phyloP scores from a whole-genome alignment of 2,329 filamentous ascomycete species.

The Fusarium goolgardi region DNA sequence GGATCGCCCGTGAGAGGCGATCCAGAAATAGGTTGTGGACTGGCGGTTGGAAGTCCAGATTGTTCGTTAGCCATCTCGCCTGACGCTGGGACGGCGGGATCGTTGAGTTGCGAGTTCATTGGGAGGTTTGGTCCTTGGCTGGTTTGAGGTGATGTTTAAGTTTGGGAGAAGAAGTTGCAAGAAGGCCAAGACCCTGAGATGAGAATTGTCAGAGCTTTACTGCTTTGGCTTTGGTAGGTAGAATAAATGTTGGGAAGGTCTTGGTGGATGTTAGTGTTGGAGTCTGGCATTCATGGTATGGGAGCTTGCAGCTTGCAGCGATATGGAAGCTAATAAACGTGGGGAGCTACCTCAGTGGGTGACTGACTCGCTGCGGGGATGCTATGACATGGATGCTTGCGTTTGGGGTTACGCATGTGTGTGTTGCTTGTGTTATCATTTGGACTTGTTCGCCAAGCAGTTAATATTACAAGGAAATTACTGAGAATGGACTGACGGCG shows the following conservation, averaged over 20 bases:
- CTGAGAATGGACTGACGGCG: neutral
- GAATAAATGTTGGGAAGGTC: constrained; percentile 53
- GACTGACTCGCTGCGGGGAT: constrained; percentile 61
- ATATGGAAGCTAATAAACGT: constrained; percentile 73
- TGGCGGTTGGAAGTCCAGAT: constrained; percentile 48
- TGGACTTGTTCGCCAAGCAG: neutral
- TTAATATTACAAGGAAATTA: neutral
- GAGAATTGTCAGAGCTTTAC: constrained; percentile 20
- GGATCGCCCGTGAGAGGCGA: constrained; percentile 65
- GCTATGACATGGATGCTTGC: neutral
- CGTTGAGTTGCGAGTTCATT: constrained; percentile 79
- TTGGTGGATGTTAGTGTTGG: constrained; percentile 69
- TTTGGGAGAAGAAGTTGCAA: constrained; percentile 61
- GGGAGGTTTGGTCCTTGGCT: constrained; percentile 73
- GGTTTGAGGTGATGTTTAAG: constrained; percentile 58
- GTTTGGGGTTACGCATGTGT: neutral
- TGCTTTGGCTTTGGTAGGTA: neutral
- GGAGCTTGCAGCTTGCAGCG: constrained; percentile 81
- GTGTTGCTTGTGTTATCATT: neutral
- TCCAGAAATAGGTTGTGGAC: constrained; percentile 60
- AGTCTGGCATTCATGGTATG: constrained; percentile 79
- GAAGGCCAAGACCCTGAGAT: constrained; percentile 64
- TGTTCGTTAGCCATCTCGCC: constrained; percentile 73
- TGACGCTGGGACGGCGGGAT: constrained; percentile 73
- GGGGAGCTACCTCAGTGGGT: constrained; percentile 66